Conservation (phyloP, 2,329 filamentous ascomycete genomes). For the Pseudocercospora ulei region DNA sequence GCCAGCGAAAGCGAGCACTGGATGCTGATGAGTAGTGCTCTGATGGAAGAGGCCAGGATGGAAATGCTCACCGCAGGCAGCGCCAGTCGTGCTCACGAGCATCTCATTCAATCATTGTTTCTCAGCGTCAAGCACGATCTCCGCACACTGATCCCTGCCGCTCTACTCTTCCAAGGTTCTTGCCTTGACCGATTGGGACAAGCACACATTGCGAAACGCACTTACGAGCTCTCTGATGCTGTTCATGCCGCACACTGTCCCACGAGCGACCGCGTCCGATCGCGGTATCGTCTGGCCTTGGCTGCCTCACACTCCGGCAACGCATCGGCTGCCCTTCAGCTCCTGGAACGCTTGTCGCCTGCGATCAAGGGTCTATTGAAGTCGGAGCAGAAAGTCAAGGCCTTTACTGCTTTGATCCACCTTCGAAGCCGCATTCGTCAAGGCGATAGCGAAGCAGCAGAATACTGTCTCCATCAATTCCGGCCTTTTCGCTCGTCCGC, state of each 20-base stretch:
- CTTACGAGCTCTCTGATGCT: constrained; percentile 63
- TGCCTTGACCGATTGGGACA: constrained; percentile 66
- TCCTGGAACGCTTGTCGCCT: constrained; percentile 51
- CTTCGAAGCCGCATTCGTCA: constrained; percentile 49
- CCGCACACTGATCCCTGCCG: constrained; percentile 60
- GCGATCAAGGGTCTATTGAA: constrained; percentile 63
- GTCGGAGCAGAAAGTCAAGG: constrained; percentile 62
- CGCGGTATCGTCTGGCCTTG: constrained; percentile 61
- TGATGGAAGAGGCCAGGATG: constrained; percentile 77
- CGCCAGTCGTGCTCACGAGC: constrained; percentile 55
- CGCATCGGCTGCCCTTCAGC: constrained; percentile 57
- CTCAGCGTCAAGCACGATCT: constrained; percentile 69
- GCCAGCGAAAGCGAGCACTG: constrained; percentile 81
- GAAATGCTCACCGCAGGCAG: constrained; percentile 48
- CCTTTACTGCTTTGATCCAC: constrained; percentile 57
- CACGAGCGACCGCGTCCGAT: constrained; percentile 69
- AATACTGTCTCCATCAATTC: constrained; percentile 50
- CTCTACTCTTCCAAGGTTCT: constrained; percentile 61
- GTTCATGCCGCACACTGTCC: constrained; percentile 57
- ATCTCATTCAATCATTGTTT: constrained; percentile 71
- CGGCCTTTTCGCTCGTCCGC: constrained; percentile 36
- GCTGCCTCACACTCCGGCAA: constrained; percentile 56
- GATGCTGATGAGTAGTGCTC: constrained; percentile 69
- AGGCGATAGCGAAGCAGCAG: constrained; percentile 49
- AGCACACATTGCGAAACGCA: constrained; percentile 49